Base-by-base conservation (phyloP, 2,329 filamentous ascomycete species). In the Penicillium paneum region DNA sequence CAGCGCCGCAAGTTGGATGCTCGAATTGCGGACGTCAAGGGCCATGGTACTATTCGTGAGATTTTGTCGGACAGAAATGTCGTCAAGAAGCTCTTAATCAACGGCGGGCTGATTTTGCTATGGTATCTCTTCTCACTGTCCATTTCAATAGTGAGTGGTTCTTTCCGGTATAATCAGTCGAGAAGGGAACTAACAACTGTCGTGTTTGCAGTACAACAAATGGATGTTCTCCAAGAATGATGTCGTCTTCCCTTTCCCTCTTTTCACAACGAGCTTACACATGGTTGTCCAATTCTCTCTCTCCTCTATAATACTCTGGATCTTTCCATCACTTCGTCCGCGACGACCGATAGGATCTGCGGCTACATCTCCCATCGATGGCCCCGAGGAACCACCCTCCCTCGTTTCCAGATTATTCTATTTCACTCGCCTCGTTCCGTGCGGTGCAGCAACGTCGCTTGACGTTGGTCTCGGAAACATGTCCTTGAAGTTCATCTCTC, bases 401-500 rank as follows among this genome's bases (percentile, higher is more conserved):
- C 74, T 90, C 48, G 93, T 97, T 87, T 91, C 90, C 56, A 89
- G 87, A 68, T 81, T 88, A 75, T 97, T 97, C 77, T 99, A 97
- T 72, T 76, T 97, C 32, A 95, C 91, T 11, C 85, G 94, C 58
- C 90, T 99, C 61, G 89, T 90, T 2, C 94, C 94, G 2, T 97
- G 94, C 70, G 94, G 93, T 63, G 85, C 87, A 40, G 92, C 94
- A 6, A 99, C 94, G 0, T 94, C 93, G 12, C 82, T 99, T 56
- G 94, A 99, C 71, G 96, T 99, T 73, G 94, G 94, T 13, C 77
- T 99, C 55, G 94, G 94, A 60, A 99, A 99, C 70, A 96, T 91
- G 73, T 96, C 91, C 49, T 80, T 99, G 65, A 94, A 93, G 74
- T 97, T 95, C 72, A 97, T 99, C 66, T 92, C 90, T 39, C 83